Evolutionary conservation across 441 rosid genomes (phyloP), one percentile per base, ranked within the genome.

Genomic region (Rhodomyrtus psidioides): DNA sequence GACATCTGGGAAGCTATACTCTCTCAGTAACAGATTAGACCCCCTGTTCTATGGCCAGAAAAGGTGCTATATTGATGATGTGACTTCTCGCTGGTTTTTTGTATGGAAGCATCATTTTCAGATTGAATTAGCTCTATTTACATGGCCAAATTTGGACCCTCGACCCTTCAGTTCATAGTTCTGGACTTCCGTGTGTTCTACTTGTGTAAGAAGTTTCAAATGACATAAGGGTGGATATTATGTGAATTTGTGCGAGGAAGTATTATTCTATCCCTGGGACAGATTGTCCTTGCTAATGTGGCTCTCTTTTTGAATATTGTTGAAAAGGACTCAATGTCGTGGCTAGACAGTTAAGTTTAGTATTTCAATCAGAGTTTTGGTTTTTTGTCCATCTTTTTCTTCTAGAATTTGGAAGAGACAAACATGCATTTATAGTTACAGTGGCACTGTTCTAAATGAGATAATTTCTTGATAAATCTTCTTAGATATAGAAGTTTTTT

Each of bases 381-480:
- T 59, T 60, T 59, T 16, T 8, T 30, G 0, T 28, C 44, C 24
- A 16, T 34, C 24, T 8, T 28, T 0, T 28, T 62, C 44, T 62
- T 62, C 75, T 28, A 30, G 74, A 60, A 60, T 28, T n/a, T 28
- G 42, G 75, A 62, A 62, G 75, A 62, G 21, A 8, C 13, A 28
- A 17, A 62, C 12, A 16, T 62, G 42, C 12, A 62, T 62, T 30
- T 62, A 28, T 62, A 30, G 44, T 30, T 30, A 13, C 75, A 16
- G 75, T 30, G 75, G 75, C 75, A 30, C 75, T 0, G 0, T 62
- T 62, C 42, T 62, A 62, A 62, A 62, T 8, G 74, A 0, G 0
- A 28, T 54, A 6, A 27, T 6, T 28, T 16, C 19, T 30, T 59
- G 21, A 30, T 0, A 30, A 16, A 30, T 30, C 75, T 28, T 62